Evolutionary conservation across 192 early-diverging fungal species (phyloP), one percentile per base, ranked within the genome.

Genomic region (Coemansia sp.): DNA sequence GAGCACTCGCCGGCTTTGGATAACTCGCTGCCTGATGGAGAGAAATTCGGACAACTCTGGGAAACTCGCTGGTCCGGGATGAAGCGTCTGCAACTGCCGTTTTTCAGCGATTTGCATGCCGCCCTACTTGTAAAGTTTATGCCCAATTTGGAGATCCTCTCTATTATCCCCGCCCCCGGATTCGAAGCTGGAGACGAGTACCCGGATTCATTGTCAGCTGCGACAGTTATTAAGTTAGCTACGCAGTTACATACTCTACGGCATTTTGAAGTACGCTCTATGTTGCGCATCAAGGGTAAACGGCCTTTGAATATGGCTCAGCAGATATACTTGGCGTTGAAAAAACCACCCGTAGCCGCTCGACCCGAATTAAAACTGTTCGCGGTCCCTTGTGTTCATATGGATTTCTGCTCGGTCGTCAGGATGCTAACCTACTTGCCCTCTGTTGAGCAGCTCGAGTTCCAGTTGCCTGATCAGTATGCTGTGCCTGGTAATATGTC

Each of bases 1-100:
- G 80, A 83, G 76, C 80, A 83, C 49, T 83, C 80, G 46, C 80
- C 80, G 7, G 80, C 80, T 20, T 67, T 83, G 44, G 80, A 83
- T 47, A 83, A 83, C 64, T 78, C 80, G 64, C 73, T 83, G 52
- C 76, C 68, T 3, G 76, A 78, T 39, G 80, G 80, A 63, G 80
- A 83, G 39, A 78, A 78, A 60, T 83, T 83, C 22, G 80, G 80
- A 9, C 80, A 83, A 65, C 80, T 83, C 67, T 83, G 80, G 80
- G 80, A 83, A 5, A 65, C 70, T 6, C 61, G 80, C 9, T 83
- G 80, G 80, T 43, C 73, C 11, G 50, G 65, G 0, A 68, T 83
- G 66, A 83, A 78, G 53, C 75, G 80, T 7, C 70, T 83, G 70
- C 80, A 83, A 66, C 55, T 83, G 33, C 80, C 80, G 53, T 83